A percentile compares a stretch with the other conserved stretches of the same genome.
Conservation (phyloP, 1,139 yeast species). For the Starmera stellimalicola region DNA sequence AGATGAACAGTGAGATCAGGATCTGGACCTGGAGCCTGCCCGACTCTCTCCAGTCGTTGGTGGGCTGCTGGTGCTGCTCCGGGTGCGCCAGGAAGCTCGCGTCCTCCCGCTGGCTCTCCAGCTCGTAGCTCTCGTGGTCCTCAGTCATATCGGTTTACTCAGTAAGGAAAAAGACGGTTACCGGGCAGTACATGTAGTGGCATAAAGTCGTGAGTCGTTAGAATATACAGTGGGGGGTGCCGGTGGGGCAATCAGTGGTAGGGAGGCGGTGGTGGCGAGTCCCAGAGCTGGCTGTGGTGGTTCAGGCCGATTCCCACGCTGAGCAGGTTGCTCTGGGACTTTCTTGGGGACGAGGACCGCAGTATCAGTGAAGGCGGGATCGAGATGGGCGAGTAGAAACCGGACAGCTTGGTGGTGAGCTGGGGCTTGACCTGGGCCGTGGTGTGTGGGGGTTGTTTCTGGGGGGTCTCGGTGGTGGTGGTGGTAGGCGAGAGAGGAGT, state of each 20-base stretch:
- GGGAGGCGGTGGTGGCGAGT: slow-evolving; percentile 15
- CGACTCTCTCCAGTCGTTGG: slow-evolving; percentile 37
- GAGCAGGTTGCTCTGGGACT: slow-evolving; percentile 13
- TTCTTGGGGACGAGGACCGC: slow-evolving; percentile 12
- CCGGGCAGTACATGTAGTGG: no score
- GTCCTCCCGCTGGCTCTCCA: no score
- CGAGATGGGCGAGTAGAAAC: neutral
- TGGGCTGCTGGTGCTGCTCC: no score
- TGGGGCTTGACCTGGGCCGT: no score
- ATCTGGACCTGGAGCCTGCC: slow-evolving; percentile 31
- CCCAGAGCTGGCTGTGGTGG: slow-evolving; percentile 5
- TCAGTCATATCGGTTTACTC: no score
- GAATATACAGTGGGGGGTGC: no score
- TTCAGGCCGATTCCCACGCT: slow-evolving; percentile 13
- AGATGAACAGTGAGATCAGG: slow-evolving; percentile 27
- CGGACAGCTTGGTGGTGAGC: neutral
- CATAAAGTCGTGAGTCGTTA: no score
- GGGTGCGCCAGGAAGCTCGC: no score
- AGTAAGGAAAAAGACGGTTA: no score
- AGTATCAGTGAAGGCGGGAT: neutral
- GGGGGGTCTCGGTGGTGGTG: neutral
- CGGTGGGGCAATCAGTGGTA: no score
- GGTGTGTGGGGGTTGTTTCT: neutral
- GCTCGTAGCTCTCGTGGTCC: no score
- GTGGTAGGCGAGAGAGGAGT: neutral